Base-by-base conservation (phyloP, 2,329 filamentous ascomycete species). In the Rutstroemia sp. region DNA sequence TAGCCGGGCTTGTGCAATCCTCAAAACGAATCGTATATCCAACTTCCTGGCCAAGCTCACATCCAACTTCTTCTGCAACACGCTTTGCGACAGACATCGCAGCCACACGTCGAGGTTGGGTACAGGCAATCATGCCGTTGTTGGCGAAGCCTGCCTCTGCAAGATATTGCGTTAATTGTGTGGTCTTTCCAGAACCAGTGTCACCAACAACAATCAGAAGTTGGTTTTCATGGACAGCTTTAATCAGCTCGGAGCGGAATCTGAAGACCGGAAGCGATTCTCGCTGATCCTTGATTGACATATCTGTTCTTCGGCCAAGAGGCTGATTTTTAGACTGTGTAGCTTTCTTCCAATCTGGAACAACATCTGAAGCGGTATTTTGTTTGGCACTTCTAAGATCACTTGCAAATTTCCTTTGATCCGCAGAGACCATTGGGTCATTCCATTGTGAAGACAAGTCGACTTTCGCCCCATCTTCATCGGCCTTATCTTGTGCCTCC, bases 11-110 rank as follows among this genome's bases (percentile, higher is more conserved):
- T 0, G 94, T 97, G 76, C 85, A 88, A 72, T 99, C 94, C 73
- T 99, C 95, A 73, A 99, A 99, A 78, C 94, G 90, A 71, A 99
- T 97, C 72, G 89, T 97, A 77, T 97, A 99, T 73, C 94, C 94
- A 55, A 99, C 92, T 74, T 97, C 92, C 64, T 96, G 85, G 58
- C 94, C 94, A 25, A 99, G 80, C 58, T 81, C 84, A 63, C 96
- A 92, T 69, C 97, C 94, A 79, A 99, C 87, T 75, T 99, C 94
- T 69, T 96, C 85, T 25, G 95, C 91, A 30, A 99, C 94, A 87
- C 94, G 92, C 74, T 97, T 89, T 38, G 94, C 94, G 17, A 99
- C 94, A 48, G 92, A 96, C 91, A 96, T 99, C 67, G 94, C 94
- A 58, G 95, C 94, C 55, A 99, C 94, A 82, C 94, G 89, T 72